phyloP scores from a whole-genome alignment of 306 rosid genomes.

The Gastrolobium bilobum region DNA sequence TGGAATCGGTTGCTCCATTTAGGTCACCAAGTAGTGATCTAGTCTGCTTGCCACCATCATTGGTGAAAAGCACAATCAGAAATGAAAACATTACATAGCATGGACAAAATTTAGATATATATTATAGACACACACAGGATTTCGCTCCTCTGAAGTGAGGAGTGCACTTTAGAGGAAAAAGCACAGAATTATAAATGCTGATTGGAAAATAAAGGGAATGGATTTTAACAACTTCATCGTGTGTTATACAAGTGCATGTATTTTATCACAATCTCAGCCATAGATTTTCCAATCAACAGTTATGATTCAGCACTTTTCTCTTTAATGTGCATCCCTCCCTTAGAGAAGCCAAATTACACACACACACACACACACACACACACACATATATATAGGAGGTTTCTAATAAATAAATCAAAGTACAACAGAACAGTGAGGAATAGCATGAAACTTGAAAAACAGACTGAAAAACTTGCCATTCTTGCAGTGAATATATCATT shows the following conservation, averaged over 20 bases:
- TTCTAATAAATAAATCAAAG: slow-evolving; percentile 41
- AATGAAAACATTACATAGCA: neutral
- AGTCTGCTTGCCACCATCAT: slow-evolving; percentile 66
- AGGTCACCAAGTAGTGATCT: slow-evolving; percentile 88
- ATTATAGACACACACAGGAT: neutral
- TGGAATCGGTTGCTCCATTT: slow-evolving; percentile 73
- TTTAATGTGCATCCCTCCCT: no score
- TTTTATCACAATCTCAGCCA: no score
- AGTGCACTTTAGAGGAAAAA: no score
- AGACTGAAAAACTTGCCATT: slow-evolving; percentile 69
- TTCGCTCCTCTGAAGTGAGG: no score
- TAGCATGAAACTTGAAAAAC: slow-evolving; percentile 27
- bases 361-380: neutral
- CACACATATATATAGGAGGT: neutral
- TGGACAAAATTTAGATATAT: slow-evolving; percentile 11
- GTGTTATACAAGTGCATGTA: no score
- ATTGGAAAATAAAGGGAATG: no score
- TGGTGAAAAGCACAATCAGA: slow-evolving; percentile 42
- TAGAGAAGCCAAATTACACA: no score
- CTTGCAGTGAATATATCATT: slow-evolving; percentile 93
- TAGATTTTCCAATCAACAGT: no score
- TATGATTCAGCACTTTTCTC: no score
- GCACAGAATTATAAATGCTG: no score
- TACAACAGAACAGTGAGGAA: slow-evolving; percentile 1
- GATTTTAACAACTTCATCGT: no score